A percentile compares a stretch with the other conserved stretches of the same genome.
Evolutionary conservation across 495 filamentous ascomycete species (phyloP).

Genomic region (Sordaria brevicollis): DNA sequence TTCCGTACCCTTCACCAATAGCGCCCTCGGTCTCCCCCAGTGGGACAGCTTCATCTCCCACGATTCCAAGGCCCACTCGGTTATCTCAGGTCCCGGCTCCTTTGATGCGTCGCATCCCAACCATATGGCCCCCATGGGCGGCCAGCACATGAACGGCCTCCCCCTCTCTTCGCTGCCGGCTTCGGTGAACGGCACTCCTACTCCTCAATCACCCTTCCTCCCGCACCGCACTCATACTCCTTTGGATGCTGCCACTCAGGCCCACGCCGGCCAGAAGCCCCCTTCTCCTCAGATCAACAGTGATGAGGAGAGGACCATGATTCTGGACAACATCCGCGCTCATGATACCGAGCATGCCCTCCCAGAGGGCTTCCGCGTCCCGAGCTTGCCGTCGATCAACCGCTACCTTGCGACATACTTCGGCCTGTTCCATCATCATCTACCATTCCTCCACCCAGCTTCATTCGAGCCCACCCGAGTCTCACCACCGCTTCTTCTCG

Average conservation of each 20-base stretch:
- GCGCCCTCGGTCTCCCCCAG: constrained; percentile 69
- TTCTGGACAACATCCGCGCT: constrained; percentile 74
- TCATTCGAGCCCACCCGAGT: constrained; percentile 74
- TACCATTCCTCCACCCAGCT: constrained; percentile 91
- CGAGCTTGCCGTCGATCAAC: constrained; percentile 66
- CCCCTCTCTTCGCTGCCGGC: constrained; percentile 56
- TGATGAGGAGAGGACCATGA: constrained; percentile 71
- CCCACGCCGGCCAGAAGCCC: constrained; percentile 54
- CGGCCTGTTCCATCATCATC: constrained; percentile 90
- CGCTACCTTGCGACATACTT: constrained; percentile 92
- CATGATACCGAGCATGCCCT: constrained; percentile 74
- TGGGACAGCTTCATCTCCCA: constrained; percentile 74
- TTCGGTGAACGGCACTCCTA: constrained; percentile 66
- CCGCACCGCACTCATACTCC: constrained; percentile 56
- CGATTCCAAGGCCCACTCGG: constrained; percentile 59
- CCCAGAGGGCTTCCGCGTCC: constrained; percentile 80
- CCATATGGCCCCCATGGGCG: constrained; percentile 57
- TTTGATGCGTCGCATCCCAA: constrained; percentile 57
- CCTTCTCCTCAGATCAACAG: constrained; percentile 55
- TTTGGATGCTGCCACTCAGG: constrained; percentile 35
- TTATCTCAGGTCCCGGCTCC: constrained; percentile 50
- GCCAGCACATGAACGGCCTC: constrained; percentile 51
- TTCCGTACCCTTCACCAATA: constrained; percentile 58
- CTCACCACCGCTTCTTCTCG: constrained; percentile 73
- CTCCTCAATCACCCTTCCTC: constrained; percentile 57